These are phyloP conservation scores for Liriodendron chinense DNA, from an alignment of 164 flowering plant species.

Conservation along the genomic window DNA sequence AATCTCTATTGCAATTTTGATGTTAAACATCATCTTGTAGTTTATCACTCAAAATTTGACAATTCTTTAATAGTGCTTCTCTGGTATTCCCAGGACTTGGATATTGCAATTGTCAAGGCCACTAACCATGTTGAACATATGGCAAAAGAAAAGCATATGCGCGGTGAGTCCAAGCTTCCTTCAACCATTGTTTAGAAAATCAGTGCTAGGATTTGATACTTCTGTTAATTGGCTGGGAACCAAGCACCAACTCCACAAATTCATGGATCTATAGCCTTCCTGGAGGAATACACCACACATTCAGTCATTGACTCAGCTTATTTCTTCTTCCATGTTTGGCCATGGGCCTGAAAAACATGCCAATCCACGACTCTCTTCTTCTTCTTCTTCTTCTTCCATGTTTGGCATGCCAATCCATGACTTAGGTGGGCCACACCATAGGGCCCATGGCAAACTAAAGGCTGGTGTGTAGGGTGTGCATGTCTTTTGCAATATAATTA, in stretches of 20 bases:
- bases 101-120: constrained; percentile 56
- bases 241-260: background rate
- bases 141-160: constrained; percentile 57
- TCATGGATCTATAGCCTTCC: background rate
- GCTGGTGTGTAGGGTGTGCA: no score
- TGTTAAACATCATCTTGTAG: background rate
- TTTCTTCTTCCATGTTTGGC: no score
- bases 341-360: no score
- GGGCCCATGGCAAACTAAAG: no score
- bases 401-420: no score
- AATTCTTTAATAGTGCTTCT: constrained; percentile 2
- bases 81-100: constrained; percentile 37
- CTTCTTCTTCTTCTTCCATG: no score
- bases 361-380: no score
- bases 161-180: constrained; percentile 29
- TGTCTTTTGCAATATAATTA: no score
- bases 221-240: no score
- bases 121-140: constrained; percentile 50
- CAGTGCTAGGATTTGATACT: background rate
- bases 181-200: background rate
- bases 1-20: background rate
- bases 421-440: no score
- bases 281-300: background rate
- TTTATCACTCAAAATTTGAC: background rate
- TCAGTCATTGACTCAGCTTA: no score